Evolutionary conservation across 306 rosid genomes (phyloP), one percentile per base, ranked within the genome.

Genomic region (Medicago arabica): DNA sequence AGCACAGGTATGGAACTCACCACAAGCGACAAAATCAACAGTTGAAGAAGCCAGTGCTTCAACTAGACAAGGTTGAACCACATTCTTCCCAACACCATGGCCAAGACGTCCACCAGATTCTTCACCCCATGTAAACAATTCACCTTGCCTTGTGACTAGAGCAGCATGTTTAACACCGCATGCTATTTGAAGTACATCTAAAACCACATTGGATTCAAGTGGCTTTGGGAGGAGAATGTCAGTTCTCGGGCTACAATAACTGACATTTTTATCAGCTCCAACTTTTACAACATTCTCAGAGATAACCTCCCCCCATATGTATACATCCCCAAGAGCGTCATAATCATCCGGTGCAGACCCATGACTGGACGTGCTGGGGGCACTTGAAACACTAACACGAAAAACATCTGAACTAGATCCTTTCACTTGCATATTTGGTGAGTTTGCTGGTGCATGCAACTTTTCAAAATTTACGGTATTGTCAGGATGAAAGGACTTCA

Each of bases 31-130:
- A 89, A 90, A 92, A 84, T 86, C 97, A 78, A 90, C 88, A 81
- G 81, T 80, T 43, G 84, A 66, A 61, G 93, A 86, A 43, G 97
- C 82, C 83, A 95, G 64, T 54, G 98, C 88, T 78, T 95, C 98
- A 83, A 95, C 89, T 74, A 92, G 84, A 83, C 86, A 80, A 55
- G 98, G 98, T 77, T 91, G 98, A 78, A 81, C 60, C 78, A 87
- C 89, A 81, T 90, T 93, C 84, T 85, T 95, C 74, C 93, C 97
- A 65, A 89, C 98, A 74, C 98, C 98, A 83, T 95, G 98, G 75
- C 98, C 98, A 74, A 95, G 98, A 74, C 98, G 89, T 68, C 98
- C 98, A 46, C 98, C 98, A 83, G 97, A 95, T 84, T 95, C 98
- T 83, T 95, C 98, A 34, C 98, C 98, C 98, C 98, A 95, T 47